Base-by-base conservation (phyloP, 257 asterid genomes). In the Capsicum rhomboideum region DNA sequence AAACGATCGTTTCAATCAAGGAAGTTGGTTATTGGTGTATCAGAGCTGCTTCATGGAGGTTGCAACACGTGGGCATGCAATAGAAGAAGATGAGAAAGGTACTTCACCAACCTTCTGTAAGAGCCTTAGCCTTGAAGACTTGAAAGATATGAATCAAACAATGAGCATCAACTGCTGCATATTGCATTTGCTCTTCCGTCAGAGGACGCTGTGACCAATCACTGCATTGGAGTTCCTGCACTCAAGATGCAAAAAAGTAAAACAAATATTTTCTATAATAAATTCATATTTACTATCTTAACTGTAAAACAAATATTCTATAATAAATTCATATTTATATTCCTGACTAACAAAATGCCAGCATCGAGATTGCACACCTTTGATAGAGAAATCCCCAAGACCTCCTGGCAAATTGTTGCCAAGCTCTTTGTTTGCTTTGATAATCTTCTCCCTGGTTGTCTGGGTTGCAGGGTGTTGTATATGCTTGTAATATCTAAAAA, bases 151-250 rank as follows among this genome's bases (percentile, higher is more conserved):
- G 90, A 61, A 97, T 87, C 88, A 97, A 90, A 87, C 97, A 96
- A 52, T 85, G 87, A 85, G 98, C 98, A 92, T 97, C 98, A 46
- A 85, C 90, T 64, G 98, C 99, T 26, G 99, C 98, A 86, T 97
- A 97, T 58, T 6, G 82, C 92, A 91, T 93, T 89, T 97, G 98
- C 86, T 92, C 94, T 86, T 92, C 94, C 50, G 97, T 90, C 44
- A 95, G 90, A 83, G 99, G 99, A 34, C 97, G 98, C 31, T 86
- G 91, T 9, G 98, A 97, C 99, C 99, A 97, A 85, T 97, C 99
- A 86, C 99, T 95, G 88, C 99, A 97, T 86, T 97, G 98, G 85
- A 92, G 93, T 87, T 96, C 99, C 99, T 96, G 88, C 69, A 86
- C 7, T 67, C 49, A 4, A 55, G 52, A 40, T 69, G 58, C 37